Conservation (phyloP, 345 rosid species). For the Adansonia digitata region DNA sequence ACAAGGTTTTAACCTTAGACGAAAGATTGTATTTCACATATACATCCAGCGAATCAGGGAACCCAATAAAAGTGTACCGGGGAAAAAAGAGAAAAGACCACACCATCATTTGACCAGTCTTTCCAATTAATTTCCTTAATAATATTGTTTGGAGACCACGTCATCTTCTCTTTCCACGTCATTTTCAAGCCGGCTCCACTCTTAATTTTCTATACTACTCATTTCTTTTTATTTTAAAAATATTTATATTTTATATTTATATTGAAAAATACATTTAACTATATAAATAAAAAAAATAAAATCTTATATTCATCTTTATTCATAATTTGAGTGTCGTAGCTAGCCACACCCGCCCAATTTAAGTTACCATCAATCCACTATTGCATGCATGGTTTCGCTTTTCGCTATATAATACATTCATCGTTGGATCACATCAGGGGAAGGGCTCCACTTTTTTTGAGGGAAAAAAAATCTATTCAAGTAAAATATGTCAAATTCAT, state of each 20-base stretch:
- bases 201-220: neutral
- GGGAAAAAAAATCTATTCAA: neutral
- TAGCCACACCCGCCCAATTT: too few species aligned
- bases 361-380: neutral
- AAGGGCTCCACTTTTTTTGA: conserved; percentile 14
- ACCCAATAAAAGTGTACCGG: neutral
- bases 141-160: neutral
- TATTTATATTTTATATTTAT: too few species aligned
- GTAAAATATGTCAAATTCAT: conserved; percentile 5
- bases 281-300: too few species aligned
- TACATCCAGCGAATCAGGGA: conserved; percentile 17
- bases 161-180: neutral
- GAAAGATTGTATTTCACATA: neutral
- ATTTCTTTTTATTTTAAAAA: too few species aligned
- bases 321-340: too few species aligned
- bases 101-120: conserved; percentile 11
- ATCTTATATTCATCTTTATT: too few species aligned
- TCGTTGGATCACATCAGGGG: conserved; percentile 11
- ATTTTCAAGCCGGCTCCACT: neutral
- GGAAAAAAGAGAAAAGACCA: neutral
- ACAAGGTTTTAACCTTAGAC: conserved; percentile 9
- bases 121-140: neutral
- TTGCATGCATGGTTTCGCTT: neutral
- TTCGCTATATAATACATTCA: neutral
- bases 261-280: too few species aligned